These are phyloP conservation scores for Cicer pinnatifidum DNA, from an alignment of 306 rosid species.

Conservation along the genomic window DNA sequence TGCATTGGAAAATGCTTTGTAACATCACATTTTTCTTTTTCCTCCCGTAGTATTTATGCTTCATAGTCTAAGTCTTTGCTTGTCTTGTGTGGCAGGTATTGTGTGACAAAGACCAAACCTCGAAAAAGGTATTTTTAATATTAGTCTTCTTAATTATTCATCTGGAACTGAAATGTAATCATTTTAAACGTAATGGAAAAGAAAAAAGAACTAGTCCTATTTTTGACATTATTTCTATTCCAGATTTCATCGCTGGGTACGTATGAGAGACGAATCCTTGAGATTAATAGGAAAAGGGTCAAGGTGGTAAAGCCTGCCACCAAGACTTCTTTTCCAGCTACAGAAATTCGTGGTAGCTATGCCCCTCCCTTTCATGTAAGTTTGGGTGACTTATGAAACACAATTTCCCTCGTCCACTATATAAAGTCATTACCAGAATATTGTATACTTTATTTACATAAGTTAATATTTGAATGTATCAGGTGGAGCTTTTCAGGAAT, in stretches of 20 bases:
- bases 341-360: constrained; percentile 91
- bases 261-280: constrained; percentile 81
- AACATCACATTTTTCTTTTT: neutral
- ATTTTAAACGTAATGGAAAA: neutral
- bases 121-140: constrained; percentile 68
- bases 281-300: constrained; percentile 81
- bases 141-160: constrained; percentile 26
- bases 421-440: constrained; percentile 3
- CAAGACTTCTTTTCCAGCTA: constrained; percentile 87
- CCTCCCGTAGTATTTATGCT: constrained; percentile 13
- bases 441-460: constrained; percentile 23
- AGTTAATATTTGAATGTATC: constrained; percentile 43
- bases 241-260: constrained; percentile 75
- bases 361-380: constrained; percentile 98
- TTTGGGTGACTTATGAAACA: constrained; percentile 27
- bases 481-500: constrained; percentile 92
- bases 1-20: constrained; percentile 8
- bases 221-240: constrained; percentile 37
- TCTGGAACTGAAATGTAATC: constrained; percentile 2
- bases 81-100: constrained; percentile 60
- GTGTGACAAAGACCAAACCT: constrained; percentile 81
- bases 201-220: neutral
- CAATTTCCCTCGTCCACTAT: neutral
- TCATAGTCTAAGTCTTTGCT: constrained; percentile 29
- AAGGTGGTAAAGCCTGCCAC: constrained; percentile 97